Evolutionary conservation across 164 flowering plant species (phyloP).

Genomic region (Nymphaea thermarum): DNA sequence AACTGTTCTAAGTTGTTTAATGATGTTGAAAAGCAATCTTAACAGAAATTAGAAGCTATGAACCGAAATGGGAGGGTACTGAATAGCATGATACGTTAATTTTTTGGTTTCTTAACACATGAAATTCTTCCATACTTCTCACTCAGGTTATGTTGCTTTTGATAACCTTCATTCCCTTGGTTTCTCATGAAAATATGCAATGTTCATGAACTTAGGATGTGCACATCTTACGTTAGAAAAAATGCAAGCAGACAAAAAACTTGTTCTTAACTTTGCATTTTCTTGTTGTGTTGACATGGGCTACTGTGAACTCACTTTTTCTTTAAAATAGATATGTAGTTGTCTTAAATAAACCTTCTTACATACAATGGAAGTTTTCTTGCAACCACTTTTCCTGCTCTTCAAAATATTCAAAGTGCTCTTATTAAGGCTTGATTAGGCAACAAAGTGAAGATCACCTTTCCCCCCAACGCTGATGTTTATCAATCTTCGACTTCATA

Average conservation of each 20-base stretch:
- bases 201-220: no score
- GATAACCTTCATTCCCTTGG: neutral
- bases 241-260: no score
- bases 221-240: no score
- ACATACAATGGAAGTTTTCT: slow-evolving; percentile 8
- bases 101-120: no score
- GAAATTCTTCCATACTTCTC: no score
- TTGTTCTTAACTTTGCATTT: neutral
- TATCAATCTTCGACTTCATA: slow-evolving; percentile 27
- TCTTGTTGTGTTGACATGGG: neutral
- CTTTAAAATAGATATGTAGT: slow-evolving; percentile 2
- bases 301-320: neutral
- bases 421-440: slow-evolving; percentile 6
- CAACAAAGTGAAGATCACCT: slow-evolving; percentile 5
- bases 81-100: no score
- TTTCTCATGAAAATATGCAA: neutral
- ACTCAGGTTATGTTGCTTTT: neutral
- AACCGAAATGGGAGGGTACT: no score
- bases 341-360: slow-evolving; percentile 9
- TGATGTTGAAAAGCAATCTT: no score
- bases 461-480: slow-evolving; percentile 39
- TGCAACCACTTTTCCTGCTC: slow-evolving; percentile 4
- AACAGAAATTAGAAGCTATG: no score
- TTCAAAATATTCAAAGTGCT: slow-evolving; percentile 11
- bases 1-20: no score